Evolutionary conservation across 345 rosid genomes (phyloP), one percentile per base, ranked within the genome.

Genomic region (Streptanthus diversifolius): DNA sequence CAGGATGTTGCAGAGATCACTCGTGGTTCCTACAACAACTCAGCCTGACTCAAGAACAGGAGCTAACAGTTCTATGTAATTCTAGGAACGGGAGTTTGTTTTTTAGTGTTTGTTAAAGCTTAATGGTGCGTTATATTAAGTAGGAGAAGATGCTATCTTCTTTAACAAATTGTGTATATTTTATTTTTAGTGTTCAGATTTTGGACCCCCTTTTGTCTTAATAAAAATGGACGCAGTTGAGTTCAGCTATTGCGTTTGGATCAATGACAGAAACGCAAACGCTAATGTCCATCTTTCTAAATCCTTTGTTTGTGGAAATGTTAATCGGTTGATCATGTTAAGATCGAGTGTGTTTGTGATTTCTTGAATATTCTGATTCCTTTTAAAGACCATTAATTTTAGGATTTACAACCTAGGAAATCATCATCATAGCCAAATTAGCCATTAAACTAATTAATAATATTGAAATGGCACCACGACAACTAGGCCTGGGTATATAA

Each of bases 1-100:
- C 63, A 68, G 27, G 73, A 51, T 60, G 63, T 73, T 75, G 74
- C 83, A 49, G 69, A 77, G 81, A 68, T 58, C 60, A 53, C 66
- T 52, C 54, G 37, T 67, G 81, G 71, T 79, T 83, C 63, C 11
- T 40, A 24, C 73, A 41, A 75, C 68, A 75, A 68, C 57, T 33
- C 57, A 61, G 24, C 69, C 6, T 75, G 55, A 60, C 55, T 41
- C 36, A 22, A 56, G 35, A 57, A 57, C 29, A 71, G 24, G 33
- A 49, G 47, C 60, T 66, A 74, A 66, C 72, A 74, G 52, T 36
- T 65, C 4, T 17, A 35, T 66, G 61, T 74, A 51, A 17, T 40
- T 58, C 51, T 67, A 67, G 78, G 45, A 39, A 66, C 18, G 53
- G 27, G 25, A 66, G 35, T 49, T 74, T 7, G 68, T 39, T 41